Conservation (phyloP, 2,329 filamentous ascomycete species). For the Remersonia thermophila region DNA sequence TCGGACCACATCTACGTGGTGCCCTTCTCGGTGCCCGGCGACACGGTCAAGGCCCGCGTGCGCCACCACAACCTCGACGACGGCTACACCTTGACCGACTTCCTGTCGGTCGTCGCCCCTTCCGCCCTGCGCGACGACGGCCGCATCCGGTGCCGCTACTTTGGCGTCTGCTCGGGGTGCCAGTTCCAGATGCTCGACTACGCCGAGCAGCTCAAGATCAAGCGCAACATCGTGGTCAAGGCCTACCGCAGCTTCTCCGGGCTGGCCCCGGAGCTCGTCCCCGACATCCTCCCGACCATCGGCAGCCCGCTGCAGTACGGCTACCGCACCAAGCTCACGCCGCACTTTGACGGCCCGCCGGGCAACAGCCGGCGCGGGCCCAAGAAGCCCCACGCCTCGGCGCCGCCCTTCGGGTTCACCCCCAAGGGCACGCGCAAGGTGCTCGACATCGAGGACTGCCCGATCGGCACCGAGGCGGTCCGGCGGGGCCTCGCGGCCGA, state of each 20-base stretch:
- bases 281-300: constrained; percentile 70
- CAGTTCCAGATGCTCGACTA: constrained; percentile 98
- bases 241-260: constrained; percentile 87
- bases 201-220: constrained; percentile 70
- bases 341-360: constrained; percentile 78
- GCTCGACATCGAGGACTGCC: constrained; percentile 93
- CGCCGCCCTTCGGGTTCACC: constrained; percentile 84
- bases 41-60: constrained; percentile 66
- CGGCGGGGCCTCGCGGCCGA: constrained; percentile 68
- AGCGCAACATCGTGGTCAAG: constrained; percentile 76
- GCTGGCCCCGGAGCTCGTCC: constrained; percentile 61
- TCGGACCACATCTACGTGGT: constrained; percentile 67
- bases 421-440: constrained; percentile 67
- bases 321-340: constrained; percentile 93
- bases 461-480: constrained; percentile 81
- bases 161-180: constrained; percentile 76
- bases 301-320: constrained; percentile 82
- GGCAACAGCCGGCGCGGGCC: constrained; percentile 38
- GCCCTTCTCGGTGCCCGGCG: constrained; percentile 79
- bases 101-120: constrained; percentile 62
- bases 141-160: constrained; percentile 74
- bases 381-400: constrained; percentile 43
- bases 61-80: constrained; percentile 55
- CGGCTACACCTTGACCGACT: constrained; percentile 67
- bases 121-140: constrained; percentile 66